phyloP scores from a whole-genome alignment of 805 yeast genomes.

The Candida sithepensis region DNA sequence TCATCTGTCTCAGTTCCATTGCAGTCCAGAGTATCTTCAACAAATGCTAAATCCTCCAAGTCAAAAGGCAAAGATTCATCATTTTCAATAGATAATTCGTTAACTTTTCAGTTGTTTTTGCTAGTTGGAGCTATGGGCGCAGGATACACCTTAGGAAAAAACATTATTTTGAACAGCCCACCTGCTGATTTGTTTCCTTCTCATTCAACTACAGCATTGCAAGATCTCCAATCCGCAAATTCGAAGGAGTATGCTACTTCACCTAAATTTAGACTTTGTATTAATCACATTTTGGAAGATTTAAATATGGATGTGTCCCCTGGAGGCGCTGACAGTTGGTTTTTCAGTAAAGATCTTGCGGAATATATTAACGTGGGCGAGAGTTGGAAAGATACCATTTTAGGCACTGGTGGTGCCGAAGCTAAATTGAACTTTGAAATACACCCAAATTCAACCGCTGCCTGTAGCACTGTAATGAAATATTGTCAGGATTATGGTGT shows the following conservation, averaged over 20 bases:
- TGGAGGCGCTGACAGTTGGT: conserved; percentile 5
- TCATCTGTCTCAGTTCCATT: background rate
- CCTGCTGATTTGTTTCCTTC: conserved; percentile 29
- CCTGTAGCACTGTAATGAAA: conserved; percentile 20
- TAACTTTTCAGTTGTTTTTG: conserved; percentile 26
- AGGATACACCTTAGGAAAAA: conserved; percentile 30
- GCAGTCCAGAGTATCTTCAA: background rate
- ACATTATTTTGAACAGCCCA: conserved; percentile 20
- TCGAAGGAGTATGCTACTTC: conserved; percentile 19
- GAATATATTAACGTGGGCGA: conserved; percentile 17
- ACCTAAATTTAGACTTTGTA: conserved; percentile 26
- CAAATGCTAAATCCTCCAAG: background rate
- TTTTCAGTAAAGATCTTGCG: conserved; percentile 20
- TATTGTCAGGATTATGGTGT: conserved; percentile 26
- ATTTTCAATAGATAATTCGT: conserved; percentile 19
- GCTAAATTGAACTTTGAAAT: conserved; percentile 15
- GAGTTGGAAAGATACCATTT: conserved; percentile 19
- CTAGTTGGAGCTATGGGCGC: conserved; percentile 32
- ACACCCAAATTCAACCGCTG: conserved; percentile 21
- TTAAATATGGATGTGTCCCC: conserved; percentile 9
- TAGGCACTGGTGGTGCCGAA: conserved; percentile 17
- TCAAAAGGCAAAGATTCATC: background rate
- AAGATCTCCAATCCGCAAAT: conserved; percentile 15
- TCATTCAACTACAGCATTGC: conserved; percentile 21
- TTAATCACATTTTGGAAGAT: conserved; percentile 22